These are phyloP conservation scores for Colletotrichum sublineola DNA, from an alignment of 2,329 filamentous ascomycete genomes.

Conservation along the genomic window DNA sequence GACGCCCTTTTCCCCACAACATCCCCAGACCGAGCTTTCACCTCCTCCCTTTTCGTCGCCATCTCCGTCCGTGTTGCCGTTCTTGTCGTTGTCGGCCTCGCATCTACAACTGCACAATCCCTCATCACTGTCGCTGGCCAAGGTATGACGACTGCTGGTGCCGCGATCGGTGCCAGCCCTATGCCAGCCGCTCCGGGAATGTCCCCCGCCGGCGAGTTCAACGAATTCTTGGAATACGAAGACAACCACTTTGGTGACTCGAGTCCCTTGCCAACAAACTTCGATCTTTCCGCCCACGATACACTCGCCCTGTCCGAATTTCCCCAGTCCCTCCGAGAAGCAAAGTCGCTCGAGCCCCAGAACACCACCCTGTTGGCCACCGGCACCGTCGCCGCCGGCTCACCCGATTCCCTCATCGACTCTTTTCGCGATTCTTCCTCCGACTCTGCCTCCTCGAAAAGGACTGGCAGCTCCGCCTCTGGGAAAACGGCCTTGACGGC, in stretches of 20 bases:
- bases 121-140: conserved; percentile 34
- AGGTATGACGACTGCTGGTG: conserved; percentile 45
- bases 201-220: conserved; percentile 47
- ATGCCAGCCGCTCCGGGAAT: conserved; percentile 55
- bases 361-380: conserved; percentile 39
- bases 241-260: conserved; percentile 53
- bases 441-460: conserved; percentile 65
- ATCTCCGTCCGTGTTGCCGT: conserved; percentile 28
- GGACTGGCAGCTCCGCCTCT: conserved; percentile 61
- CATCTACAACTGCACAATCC: conserved; percentile 21
- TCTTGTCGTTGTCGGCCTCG: conserved; percentile 32
- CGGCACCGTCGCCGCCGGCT: conserved; percentile 53
- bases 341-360: conserved; percentile 39
- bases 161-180: conserved; percentile 51
- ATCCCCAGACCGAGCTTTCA: conserved; percentile 43
- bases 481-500: conserved; percentile 58
- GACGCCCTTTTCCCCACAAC: conserved; percentile 43
- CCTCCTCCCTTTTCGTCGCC: conserved; percentile 39
- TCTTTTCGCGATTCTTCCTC: conserved; percentile 65
- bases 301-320: conserved; percentile 51
- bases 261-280: conserved; percentile 47
- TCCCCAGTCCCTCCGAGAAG: conserved; percentile 41
- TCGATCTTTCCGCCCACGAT: conserved; percentile 55
- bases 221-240: conserved; percentile 55
- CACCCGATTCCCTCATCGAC: conserved; percentile 57